These are phyloP conservation scores for Oidiodendron maius DNA, from an alignment of 495 filamentous ascomycete species.

Conservation along the genomic window DNA sequence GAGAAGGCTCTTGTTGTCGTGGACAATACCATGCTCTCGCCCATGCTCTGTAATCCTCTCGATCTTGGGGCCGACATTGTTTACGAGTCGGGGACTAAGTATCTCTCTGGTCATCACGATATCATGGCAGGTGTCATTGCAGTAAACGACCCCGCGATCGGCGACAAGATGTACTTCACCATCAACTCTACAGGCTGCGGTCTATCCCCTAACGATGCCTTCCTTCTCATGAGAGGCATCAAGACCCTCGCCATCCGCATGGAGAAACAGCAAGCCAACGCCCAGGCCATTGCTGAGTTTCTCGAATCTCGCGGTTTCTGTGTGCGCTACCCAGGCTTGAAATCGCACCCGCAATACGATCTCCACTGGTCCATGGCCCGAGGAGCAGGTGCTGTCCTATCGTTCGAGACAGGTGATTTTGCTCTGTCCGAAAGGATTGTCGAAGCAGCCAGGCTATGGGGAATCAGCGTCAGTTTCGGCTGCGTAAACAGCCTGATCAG, in stretches of 20 bases:
- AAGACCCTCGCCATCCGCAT: slow-evolving; percentile 96
- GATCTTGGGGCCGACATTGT: slow-evolving; percentile 93
- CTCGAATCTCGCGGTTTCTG: slow-evolving; percentile 88
- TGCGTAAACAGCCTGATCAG: slow-evolving; percentile 98
- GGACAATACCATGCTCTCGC: slow-evolving; percentile 98
- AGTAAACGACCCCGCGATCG: slow-evolving; percentile 71
- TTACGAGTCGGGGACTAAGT: slow-evolving; percentile 97
- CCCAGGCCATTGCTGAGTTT: slow-evolving; percentile 85
- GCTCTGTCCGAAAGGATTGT: slow-evolving; percentile 84
- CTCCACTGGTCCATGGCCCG: slow-evolving; percentile 92
- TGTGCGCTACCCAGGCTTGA: slow-evolving; percentile 89
- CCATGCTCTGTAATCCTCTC: slow-evolving; percentile 83
- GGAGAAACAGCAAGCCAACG: slow-evolving; percentile 95
- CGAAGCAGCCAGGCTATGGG: slow-evolving; percentile 85
- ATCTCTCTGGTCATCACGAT: slow-evolving; percentile 96
- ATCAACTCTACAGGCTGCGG: slow-evolving; percentile 96
- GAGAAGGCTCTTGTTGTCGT: slow-evolving; percentile 80
- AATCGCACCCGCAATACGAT: slow-evolving; percentile 93
- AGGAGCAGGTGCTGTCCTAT: slow-evolving; percentile 87
- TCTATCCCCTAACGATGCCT: slow-evolving; percentile 89
- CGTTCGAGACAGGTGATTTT: slow-evolving; percentile 89
- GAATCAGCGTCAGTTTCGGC: slow-evolving; percentile 93
- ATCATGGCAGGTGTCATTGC: slow-evolving; percentile 97
- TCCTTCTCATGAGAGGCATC: slow-evolving; percentile 87
- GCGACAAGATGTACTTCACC: slow-evolving; percentile 88